Evolutionary conservation across 2,329 filamentous ascomycete species (phyloP), one percentile per base, ranked within the genome.

Genomic region (Blastomyces parvus): DNA sequence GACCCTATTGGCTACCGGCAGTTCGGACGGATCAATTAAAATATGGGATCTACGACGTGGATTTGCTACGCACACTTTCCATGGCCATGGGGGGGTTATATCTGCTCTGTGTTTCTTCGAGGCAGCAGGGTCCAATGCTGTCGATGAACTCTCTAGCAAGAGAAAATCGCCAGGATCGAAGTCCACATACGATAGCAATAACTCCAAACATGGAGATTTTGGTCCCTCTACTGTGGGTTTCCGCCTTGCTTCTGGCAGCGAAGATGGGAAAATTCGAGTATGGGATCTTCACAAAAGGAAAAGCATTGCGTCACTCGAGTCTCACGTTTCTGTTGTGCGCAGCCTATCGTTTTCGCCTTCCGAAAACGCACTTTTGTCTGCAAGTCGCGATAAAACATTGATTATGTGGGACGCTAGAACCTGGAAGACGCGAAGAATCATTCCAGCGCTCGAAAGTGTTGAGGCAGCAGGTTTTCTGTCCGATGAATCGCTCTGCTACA

Each of bases 41-140:
- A 88, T 99, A 61, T 99, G 93, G 93, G 94, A 99, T 76, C 91
- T 99, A 64, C 82, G 83, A 59, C 90, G 88, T 55, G 94, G 94
- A 27, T 97, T 89, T 75, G 86, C 91, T 40, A 99, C 95, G 36
- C 94, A 99, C 76, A 96, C 91, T 0, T 96, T 99, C 76, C 89
- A 93, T 69, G 92, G 92, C 1, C 93, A 96, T 63, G 91, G 91
- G 64, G 92, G 94, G 11, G 83, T 99, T 27, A 85, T 99, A 4
- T 96, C 94, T 14, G 91, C 94, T 0, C 81, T 99, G 22, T 88
- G 88, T 69, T 97, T 99, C 76, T 99, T 97, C 74, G 88, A 96
- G 71, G 81, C 90, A 19, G 81, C 86, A 30, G 13, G 70, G 72
- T 76, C 13, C 72, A 68, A 50, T 78, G 79, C 33, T 36, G 55